Evolutionary conservation across 108 stramenopile species (phyloP), one percentile per base, ranked within the genome.

Genomic region (Licmophora abbreviata): DNA sequence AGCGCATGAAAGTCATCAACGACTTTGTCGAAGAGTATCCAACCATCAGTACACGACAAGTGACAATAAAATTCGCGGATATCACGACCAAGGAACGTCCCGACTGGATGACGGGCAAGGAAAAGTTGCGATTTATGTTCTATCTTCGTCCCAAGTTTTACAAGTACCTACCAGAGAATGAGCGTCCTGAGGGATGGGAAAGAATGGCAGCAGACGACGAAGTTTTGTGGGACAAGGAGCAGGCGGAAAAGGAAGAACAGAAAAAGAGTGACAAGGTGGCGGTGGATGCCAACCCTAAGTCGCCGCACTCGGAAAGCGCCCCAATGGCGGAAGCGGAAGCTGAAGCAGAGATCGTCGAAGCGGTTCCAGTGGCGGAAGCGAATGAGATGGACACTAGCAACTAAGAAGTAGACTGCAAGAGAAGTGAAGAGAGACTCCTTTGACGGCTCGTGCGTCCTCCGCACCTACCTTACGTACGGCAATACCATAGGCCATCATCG

Each of bases 91-190:
- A 81, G 54, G 82, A 78, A 24, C 65, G 64, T 22, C 91, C 91
- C 15, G 53, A 54, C n/a, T 87, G 91, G 66, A 61, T 87, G 10
- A 66, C 62, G 15, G 44, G 54, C 4, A 23, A 44, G 33, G 88
- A 79, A 18, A 72, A 76, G 63, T 60, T 55, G 48, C 14, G 42
- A 21, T 82, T 88, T 44, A 65, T 71, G 29, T 88, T 88, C 48
- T 92, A 73, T 44, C 63, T 92, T 6, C 67, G 91, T 50, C 91
- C 91, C n/a, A 60, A 67, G 43, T 86, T 66, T 44, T 92, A 92
- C 67, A 83, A 83, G 58, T 51, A 74, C 50, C 56, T 92, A 42
- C 61, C 68, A 9, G 84, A 81, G 4, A 34, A 52, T 4, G 83
- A 81, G 10, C 64, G 83, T 1, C 91, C 91, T 4, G 68, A 74